A percentile compares a stretch with the other conserved stretches of the same genome.
These are phyloP conservation scores for Isoetes engelmannii DNA, from an alignment of 83 land plant species.

Conservation along the genomic window DNA sequence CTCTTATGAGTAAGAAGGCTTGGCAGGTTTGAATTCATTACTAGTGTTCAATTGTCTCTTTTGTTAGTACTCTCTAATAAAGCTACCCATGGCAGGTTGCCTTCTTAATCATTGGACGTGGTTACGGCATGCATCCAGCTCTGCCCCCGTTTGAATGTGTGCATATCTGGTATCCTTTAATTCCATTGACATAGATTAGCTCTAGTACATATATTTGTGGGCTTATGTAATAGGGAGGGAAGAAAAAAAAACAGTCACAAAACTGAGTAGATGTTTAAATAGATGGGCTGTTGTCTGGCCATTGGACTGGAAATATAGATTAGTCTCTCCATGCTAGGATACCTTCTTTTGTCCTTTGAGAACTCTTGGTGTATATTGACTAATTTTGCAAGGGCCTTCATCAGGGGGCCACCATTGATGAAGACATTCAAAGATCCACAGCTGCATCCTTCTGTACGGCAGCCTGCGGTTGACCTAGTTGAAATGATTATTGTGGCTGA, in stretches of 20 bases:
- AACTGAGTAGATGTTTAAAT: too few relatives aligned
- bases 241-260: too few relatives aligned
- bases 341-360: background rate
- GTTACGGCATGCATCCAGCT: constrained; percentile 88
- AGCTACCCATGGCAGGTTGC: constrained; percentile 48
- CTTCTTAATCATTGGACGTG: constrained; percentile 60
- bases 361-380: background rate
- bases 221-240: too few relatives aligned
- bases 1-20: constrained; percentile 64
- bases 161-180: constrained; percentile 69
- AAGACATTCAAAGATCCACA: constrained; percentile 60
- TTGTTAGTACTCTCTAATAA: background rate
- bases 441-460: constrained; percentile 57
- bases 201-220: too few relatives aligned
- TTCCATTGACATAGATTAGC: too few relatives aligned
- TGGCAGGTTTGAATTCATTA: constrained; percentile 48
- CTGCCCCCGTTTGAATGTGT: constrained; percentile 91
- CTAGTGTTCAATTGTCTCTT: constrained; percentile 20
- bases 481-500: constrained; percentile 70
- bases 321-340: background rate
- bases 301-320: background rate
- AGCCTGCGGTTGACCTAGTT: constrained; percentile 83
- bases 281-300: too few relatives aligned
- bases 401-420: constrained; percentile 86
- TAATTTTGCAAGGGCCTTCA: constrained; percentile 2